Percentiles rank a stretch among this genome's conserved stretches.
Evolutionary conservation across 2,329 filamentous ascomycete genomes (phyloP).

Genomic region (Monosporascus ibericus): DNA sequence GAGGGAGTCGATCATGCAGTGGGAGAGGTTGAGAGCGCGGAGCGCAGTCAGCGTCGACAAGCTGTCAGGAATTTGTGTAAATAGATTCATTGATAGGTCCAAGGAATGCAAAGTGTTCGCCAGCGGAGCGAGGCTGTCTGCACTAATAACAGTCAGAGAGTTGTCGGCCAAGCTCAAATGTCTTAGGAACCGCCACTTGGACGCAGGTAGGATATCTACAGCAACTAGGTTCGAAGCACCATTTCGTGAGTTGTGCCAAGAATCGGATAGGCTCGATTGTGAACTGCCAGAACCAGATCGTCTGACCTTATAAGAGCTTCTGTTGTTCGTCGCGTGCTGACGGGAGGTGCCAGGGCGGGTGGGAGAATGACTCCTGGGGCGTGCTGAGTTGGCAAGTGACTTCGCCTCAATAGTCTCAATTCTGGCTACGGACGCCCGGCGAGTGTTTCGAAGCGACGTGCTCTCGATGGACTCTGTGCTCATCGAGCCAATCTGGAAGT

Average conservation of each 20-base stretch:
- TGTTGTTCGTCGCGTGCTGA: constrained; percentile 60
- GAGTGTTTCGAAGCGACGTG: constrained; percentile 27
- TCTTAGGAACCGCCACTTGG: constrained; percentile 91
- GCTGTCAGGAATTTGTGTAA: constrained; percentile 90
- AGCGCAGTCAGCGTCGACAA: constrained; percentile 78
- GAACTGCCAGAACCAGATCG: constrained; percentile 91
- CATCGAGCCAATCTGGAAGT: constrained; percentile 55
- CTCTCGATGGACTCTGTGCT: constrained; percentile 43
- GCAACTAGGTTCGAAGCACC: constrained; percentile 74
- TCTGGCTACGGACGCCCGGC: constrained; percentile 39
- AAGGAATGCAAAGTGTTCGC: constrained; percentile 86
- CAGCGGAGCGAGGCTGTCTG: constrained; percentile 70
- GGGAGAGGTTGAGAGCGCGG: constrained; percentile 87
- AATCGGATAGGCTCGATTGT: constrained; percentile 68
- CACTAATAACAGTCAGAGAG: constrained; percentile 72
- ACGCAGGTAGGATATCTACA: constrained; percentile 66
- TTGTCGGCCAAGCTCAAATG: constrained; percentile 92
- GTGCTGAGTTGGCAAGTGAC: constrained; percentile 37
- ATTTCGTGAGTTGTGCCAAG: constrained; percentile 58
- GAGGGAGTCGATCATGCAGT: constrained; percentile 95
- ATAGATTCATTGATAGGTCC: constrained; percentile 87
- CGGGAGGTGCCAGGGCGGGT: constrained; percentile 69
- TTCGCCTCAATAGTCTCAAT: constrained; percentile 43
- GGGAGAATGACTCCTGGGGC: constrained; percentile 75
- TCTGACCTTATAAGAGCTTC: constrained; percentile 68